Conservation (phyloP, 2,329 filamentous ascomycete genomes). For the Monilinia polystroma region DNA sequence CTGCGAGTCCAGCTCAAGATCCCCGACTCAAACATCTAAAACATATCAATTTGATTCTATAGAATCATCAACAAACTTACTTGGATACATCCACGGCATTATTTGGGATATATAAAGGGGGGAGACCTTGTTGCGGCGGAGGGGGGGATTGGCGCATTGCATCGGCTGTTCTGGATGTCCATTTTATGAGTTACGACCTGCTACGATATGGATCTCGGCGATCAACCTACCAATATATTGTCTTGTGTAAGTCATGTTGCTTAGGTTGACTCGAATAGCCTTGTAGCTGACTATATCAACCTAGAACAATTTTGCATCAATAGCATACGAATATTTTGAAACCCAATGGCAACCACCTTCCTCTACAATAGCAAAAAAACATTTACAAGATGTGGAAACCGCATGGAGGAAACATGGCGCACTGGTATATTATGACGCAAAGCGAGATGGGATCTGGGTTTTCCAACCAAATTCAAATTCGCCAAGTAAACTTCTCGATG, state of each 20-base stretch:
- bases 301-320: constrained; percentile 39
- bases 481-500: constrained; percentile 18
- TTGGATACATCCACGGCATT: constrained; percentile 16
- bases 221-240: constrained; percentile 41
- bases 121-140: constrained; percentile 8
- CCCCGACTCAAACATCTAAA: constrained; percentile 28
- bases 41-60: constrained; percentile 8
- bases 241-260: constrained; percentile 35
- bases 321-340: constrained; percentile 41
- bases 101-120: constrained; percentile 19
- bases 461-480: constrained; percentile 30
- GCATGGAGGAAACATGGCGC: constrained; percentile 37
- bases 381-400: constrained; percentile 37
- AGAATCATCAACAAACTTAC: constrained; percentile 8
- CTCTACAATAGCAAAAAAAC: constrained; percentile 28
- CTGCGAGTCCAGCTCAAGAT: constrained; percentile 33
- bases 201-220: constrained; percentile 41
- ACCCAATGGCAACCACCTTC: constrained; percentile 25
- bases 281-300: constrained; percentile 19
- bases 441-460: constrained; percentile 38
- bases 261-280: background rate
- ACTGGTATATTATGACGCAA: constrained; percentile 36
- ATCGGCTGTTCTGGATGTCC: constrained; percentile 1
- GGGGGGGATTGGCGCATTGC: constrained; percentile 20
- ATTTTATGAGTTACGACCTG: constrained; percentile 29